These are phyloP conservation scores for Hymenochaete sp. DNA, from an alignment of 1,284 basidiomycete genomes.

Conservation along the genomic window DNA sequence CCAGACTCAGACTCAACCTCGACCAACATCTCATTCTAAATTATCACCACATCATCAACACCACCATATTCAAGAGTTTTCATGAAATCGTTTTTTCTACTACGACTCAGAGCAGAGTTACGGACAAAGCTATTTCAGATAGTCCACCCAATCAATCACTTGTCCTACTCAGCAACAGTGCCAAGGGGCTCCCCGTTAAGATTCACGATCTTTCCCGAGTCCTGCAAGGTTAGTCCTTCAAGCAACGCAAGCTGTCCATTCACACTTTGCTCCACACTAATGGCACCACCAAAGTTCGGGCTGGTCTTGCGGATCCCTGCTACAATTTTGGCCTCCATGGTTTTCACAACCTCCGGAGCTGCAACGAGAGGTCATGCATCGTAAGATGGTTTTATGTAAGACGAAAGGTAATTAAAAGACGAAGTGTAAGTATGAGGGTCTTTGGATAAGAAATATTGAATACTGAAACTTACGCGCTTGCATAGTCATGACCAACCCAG, in stretches of 20 bases:
- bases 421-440: no score
- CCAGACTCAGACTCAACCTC: no score
- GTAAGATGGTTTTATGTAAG: not conserved
- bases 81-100: no score
- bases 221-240: constrained; percentile 2
- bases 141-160: no score
- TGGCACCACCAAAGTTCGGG: constrained; percentile 6
- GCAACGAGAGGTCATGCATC: not conserved
- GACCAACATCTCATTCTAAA: no score
- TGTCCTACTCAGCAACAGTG: no score
- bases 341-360: not conserved
- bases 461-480: constrained; percentile 9
- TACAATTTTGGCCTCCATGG: constrained; percentile 1
- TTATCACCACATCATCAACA: no score
- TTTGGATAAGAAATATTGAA: no score
- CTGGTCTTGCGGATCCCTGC: not conserved
- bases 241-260: constrained; percentile 4
- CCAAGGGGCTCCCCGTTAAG: constrained; percentile 1
- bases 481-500: constrained; percentile 22
- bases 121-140: no score
- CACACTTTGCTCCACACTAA: constrained; percentile 9
- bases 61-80: no score
- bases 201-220: constrained; percentile 7
- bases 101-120: no score
- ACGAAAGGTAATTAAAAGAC: not conserved